phyloP scores from a whole-genome alignment of 202 grass and related monocot species.

The Dendrocalamus latiflorus region DNA sequence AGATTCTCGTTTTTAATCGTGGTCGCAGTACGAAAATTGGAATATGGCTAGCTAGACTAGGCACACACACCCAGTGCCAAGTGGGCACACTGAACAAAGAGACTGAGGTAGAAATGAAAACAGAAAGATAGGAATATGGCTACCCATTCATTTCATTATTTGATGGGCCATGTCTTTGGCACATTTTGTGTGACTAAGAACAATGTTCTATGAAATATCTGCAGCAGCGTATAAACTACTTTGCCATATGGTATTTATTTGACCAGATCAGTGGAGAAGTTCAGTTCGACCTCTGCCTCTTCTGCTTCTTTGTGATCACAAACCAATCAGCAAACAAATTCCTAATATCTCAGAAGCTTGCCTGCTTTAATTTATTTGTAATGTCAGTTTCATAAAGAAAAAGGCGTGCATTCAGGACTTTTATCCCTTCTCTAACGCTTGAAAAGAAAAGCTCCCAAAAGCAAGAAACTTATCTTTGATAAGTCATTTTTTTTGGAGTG shows the following conservation, averaged over 20 bases:
- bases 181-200: not conserved
- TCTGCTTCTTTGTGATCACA: not conserved
- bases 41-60: not conserved
- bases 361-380: not conserved
- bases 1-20: not conserved
- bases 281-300: not conserved
- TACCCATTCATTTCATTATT: not conserved
- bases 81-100: not conserved
- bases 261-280: slow-evolving; percentile 12
- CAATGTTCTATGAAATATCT: not conserved
- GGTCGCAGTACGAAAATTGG: not conserved
- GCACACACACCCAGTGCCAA: not conserved
- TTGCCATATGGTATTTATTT: not conserved
- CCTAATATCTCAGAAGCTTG: not conserved
- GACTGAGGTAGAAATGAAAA: not conserved
- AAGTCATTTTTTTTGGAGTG: too few species aligned
- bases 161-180: not conserved
- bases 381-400: not conserved
- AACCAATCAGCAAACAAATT: not conserved
- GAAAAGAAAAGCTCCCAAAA: not conserved
- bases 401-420: not conserved
- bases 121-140: not conserved
- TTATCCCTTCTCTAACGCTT: not conserved
- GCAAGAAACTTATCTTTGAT: not conserved
- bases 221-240: not conserved